These are phyloP conservation scores for Diaporthe capsici DNA, from an alignment of 2,329 filamentous ascomycete species.

Conservation along the genomic window DNA sequence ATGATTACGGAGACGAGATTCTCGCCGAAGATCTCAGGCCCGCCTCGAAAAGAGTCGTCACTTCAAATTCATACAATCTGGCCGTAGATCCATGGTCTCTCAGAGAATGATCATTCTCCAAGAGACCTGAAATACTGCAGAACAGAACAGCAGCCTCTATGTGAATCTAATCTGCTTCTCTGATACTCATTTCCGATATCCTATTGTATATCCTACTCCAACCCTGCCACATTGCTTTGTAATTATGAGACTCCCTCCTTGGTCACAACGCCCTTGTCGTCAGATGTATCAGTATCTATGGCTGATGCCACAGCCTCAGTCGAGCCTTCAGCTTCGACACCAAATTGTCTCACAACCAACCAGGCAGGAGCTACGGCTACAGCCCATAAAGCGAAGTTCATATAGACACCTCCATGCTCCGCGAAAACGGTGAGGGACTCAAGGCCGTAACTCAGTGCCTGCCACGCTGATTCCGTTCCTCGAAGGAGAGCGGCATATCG, in stretches of 20 bases:
- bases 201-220: neutral
- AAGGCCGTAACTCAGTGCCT: slow-evolving; percentile 80
- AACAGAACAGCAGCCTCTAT: neutral
- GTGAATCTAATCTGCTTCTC: neutral
- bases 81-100: neutral
- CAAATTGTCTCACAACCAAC: slow-evolving; percentile 61
- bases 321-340: neutral
- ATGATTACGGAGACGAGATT: neutral
- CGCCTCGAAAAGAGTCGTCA: neutral
- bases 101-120: too few species aligned
- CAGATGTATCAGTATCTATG: slow-evolving; percentile 3
- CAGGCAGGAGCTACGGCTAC: slow-evolving; percentile 75
- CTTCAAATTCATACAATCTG: neutral
- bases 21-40: neutral
- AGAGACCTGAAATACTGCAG: neutral
- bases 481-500: slow-evolving; percentile 77
- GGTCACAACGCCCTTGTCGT: neutral
- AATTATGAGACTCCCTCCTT: neutral
- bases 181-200: too few species aligned
- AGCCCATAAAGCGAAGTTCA: slow-evolving; percentile 80
- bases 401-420: slow-evolving; percentile 75
- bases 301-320: neutral
- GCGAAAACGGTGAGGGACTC: slow-evolving; percentile 74
- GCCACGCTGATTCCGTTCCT: slow-evolving; percentile 80
- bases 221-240: neutral